A percentile compares a stretch with the other conserved stretches of the same genome.
Conservation (phyloP, 2,329 filamentous ascomycete genomes). For the Ophiostoma sp. region DNA sequence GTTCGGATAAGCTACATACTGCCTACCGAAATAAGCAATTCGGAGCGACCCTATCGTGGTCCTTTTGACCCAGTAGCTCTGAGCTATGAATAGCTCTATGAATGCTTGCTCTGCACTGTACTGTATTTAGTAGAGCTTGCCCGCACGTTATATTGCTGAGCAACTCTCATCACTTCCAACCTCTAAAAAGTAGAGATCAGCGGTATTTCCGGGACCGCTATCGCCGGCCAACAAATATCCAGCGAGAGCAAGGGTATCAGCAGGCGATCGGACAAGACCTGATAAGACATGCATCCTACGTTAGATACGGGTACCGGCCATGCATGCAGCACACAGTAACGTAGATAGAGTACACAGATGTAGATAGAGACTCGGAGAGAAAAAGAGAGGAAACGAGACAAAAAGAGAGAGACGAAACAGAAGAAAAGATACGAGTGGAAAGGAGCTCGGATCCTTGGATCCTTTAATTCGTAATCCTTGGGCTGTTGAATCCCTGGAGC, state of each 20-base stretch:
- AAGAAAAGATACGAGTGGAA: background rate
- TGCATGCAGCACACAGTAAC: background rate
- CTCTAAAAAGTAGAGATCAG: background rate
- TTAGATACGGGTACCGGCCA: background rate
- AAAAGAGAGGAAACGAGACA: background rate
- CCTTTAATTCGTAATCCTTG: too few species aligned
- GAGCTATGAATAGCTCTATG: background rate
- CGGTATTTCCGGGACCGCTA: background rate
- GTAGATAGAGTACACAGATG: background rate
- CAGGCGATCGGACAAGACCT: background rate
- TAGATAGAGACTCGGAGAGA: background rate
- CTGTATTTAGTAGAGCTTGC: background rate
- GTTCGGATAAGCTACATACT: background rate
- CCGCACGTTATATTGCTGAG: background rate
- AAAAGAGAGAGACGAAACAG: too few species aligned
- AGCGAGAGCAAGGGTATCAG: background rate
- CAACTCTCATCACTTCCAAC: background rate
- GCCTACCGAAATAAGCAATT: constrained; percentile 9
- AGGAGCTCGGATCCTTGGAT: background rate
- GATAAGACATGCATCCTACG: background rate
- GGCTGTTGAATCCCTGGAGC: too few species aligned
- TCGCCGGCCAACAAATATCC: background rate
- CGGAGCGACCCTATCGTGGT: constrained; percentile 13
- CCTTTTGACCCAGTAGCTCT: background rate
- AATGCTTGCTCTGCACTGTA: background rate